These are phyloP conservation scores for Phytophthora cryptogea DNA, from an alignment of 352 stramenopile genomes.

Conservation along the genomic window DNA sequence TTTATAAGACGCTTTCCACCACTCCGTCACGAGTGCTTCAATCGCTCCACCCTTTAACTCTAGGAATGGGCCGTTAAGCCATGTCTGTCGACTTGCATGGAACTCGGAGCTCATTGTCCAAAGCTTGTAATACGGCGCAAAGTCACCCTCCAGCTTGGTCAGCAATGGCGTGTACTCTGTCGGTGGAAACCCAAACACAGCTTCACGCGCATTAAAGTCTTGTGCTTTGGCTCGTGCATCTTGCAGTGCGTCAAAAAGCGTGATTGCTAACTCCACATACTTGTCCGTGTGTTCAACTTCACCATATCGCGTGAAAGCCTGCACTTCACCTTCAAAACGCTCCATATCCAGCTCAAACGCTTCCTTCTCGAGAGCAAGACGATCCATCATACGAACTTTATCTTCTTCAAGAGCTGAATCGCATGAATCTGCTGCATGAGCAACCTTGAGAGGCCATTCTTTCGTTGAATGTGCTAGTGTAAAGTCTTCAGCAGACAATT, in stretches of 20 bases:
- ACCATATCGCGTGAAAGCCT: constrained; percentile 87
- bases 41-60: constrained; percentile 91
- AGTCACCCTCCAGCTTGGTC: constrained; percentile 82
- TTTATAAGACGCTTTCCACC: constrained; percentile 94
- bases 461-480: constrained; percentile 89
- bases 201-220: constrained; percentile 93
- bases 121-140: constrained; percentile 92
- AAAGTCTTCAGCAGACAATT: constrained; percentile 90
- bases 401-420: constrained; percentile 91
- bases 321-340: constrained; percentile 88
- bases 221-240: constrained; percentile 90
- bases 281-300: constrained; percentile 90
- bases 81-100: constrained; percentile 89
- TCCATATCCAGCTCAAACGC: constrained; percentile 86
- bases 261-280: constrained; percentile 88
- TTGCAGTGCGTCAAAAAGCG: constrained; percentile 88
- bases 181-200: constrained; percentile 92
- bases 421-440: constrained; percentile 79
- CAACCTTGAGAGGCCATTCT: constrained; percentile 84
- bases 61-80: constrained; percentile 92
- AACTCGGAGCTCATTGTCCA: constrained; percentile 97
- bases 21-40: constrained; percentile 90
- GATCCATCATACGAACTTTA: constrained; percentile 95
- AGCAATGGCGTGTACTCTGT: constrained; percentile 91
- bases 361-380: constrained; percentile 91